These are phyloP conservation scores for Vitis cinerea DNA, from an alignment of 164 flowering plant species.

Conservation along the genomic window DNA sequence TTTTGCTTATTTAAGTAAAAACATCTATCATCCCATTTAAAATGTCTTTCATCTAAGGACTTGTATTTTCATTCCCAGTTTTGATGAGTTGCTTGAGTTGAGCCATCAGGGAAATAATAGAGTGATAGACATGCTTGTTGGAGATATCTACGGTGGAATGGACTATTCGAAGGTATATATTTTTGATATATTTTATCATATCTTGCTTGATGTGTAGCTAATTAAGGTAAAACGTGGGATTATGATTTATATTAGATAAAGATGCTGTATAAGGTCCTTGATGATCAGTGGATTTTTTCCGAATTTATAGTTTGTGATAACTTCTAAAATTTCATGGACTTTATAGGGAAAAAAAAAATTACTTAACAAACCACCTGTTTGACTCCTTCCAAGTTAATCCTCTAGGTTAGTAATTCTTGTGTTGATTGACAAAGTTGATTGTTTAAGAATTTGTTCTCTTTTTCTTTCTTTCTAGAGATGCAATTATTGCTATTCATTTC, in stretches of 20 bases:
- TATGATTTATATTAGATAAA: neutral
- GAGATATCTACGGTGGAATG: constrained; percentile 67
- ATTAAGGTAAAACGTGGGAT: neutral
- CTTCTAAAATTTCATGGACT: neutral
- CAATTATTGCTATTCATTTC: neutral
- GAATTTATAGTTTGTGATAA: neutral
- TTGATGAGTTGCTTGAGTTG: constrained; percentile 67
- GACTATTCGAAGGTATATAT: constrained; percentile 61
- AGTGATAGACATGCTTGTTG: constrained; percentile 76
- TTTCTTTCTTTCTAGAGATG: constrained; percentile 4
- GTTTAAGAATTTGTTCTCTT: neutral
- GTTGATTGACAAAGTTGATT: neutral
- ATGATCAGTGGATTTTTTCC: neutral
- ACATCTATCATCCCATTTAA: neutral
- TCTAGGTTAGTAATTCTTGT: neutral
- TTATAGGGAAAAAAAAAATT: neutral
- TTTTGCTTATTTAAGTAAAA: neutral
- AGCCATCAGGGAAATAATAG: constrained; percentile 66
- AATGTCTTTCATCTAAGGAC: neutral
- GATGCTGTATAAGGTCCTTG: neutral
- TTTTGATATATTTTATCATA: neutral
- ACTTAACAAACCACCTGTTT: too few relatives aligned
- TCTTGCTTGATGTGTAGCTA: neutral
- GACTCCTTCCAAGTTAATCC: too few relatives aligned
- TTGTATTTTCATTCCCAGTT: constrained; percentile 36